phyloP scores from a whole-genome alignment of 2,329 filamentous ascomycete species.

The Madurella mycetomatis region DNA sequence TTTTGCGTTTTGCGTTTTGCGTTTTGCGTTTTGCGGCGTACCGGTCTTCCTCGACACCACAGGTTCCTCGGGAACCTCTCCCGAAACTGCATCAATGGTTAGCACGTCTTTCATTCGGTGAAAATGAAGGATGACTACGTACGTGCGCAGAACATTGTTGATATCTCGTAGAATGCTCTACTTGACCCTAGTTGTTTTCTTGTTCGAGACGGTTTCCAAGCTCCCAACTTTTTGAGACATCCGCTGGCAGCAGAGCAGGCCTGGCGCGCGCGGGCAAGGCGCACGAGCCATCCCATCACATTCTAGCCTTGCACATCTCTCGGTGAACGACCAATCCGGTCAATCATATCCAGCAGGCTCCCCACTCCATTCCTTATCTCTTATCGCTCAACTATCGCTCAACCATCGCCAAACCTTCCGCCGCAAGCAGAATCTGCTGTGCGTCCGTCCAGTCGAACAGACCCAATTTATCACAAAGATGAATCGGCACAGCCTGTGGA shows the following conservation, averaged over 20 bases:
- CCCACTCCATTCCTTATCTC: too few species aligned
- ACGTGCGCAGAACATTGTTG: conserved; percentile 32
- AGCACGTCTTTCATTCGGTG: conserved; percentile 4
- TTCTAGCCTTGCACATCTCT: too few species aligned
- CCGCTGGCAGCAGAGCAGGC: neutral
- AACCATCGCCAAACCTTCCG: too few species aligned
- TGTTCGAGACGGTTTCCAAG: conserved; percentile 5
- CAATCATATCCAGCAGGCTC: too few species aligned
- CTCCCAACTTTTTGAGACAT: conserved; percentile 22
- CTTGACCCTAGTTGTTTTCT: conserved; percentile 3
- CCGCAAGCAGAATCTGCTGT: too few species aligned
- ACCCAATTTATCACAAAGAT: too few species aligned
- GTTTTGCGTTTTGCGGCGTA: conserved; percentile 40
- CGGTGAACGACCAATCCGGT: too few species aligned
- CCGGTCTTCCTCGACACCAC: conserved; percentile 94
- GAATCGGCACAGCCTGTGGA: too few species aligned
- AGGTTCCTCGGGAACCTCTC: conserved; percentile 90
- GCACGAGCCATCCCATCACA: conserved; percentile 8
- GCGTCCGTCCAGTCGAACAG: too few species aligned
- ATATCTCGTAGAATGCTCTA: conserved; percentile 1
- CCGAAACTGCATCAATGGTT: conserved; percentile 64
- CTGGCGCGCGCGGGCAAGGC: too few species aligned
- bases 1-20: too few species aligned
- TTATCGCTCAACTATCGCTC: too few species aligned
- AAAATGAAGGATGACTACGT: conserved; percentile 1